Base-by-base conservation (phyloP, 1,139 yeast genomes). In the Arxiozyma slooffiae region DNA sequence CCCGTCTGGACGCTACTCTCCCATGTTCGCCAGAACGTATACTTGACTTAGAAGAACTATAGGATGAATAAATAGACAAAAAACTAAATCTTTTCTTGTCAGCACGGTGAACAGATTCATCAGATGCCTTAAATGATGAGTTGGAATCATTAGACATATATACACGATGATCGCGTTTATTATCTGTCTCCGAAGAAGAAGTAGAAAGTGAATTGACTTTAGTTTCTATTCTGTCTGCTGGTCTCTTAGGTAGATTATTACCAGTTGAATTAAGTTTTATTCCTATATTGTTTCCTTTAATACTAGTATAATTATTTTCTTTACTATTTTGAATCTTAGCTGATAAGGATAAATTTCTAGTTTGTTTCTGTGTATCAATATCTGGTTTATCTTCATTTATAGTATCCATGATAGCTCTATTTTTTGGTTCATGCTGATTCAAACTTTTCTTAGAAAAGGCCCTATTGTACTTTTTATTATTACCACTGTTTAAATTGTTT, bases 11-110 rank as follows among this genome's bases (percentile, higher is more conserved):
- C 4, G 22, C 11, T 1, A 22, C 23, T 18, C 26, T 41, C 20
- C 22, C 26, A 17, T 21, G 20, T 26, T 48, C 41, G n/a, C 18
- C 30, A 2, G 41, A 22, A 5, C 39, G 41, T n/a, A 59, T 37
- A 44, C 62, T 59, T 0, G 60, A 53, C 34, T 52, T 60, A 4
- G 63, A 56, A 18, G 58, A 49, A 47, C 53, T 59, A 41, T 55
- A 56, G 9, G 57, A 55, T 4, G 66, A 59, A 46, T 60, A 60
- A 45, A 61, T 58, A 17, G 68, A 63, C 30, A 63, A 45, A 23
- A 65, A 50, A 49, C 64, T 61, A 38, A 61, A 61, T 47, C 66
- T 53, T 44, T 36, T 48, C 23, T 47, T 38, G 11, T 48, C 46
- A 43, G 44, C 38, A 38, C 24, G 21, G 20, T 14, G 16, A 11